phyloP scores from a whole-genome alignment of 371 early-diverging fungal genomes.

The Fennellomyces sp. region DNA sequence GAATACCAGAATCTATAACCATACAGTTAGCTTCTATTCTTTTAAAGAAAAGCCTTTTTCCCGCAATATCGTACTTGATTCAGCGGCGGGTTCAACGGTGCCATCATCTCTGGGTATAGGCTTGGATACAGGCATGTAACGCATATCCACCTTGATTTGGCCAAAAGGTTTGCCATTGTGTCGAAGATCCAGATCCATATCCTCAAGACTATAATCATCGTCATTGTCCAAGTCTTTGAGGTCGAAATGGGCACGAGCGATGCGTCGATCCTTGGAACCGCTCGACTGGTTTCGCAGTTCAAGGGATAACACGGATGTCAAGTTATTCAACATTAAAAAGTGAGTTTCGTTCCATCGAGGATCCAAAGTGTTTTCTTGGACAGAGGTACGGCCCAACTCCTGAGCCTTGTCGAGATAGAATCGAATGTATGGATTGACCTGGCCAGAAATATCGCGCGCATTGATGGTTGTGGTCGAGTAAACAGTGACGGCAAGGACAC shows the following conservation, averaged over 20 bases:
- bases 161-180: slow-evolving; percentile 57
- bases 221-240: slow-evolving; percentile 57
- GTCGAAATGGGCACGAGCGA: slow-evolving; percentile 55
- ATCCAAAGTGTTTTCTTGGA: slow-evolving; percentile 57
- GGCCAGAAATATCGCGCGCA: slow-evolving; percentile 76
- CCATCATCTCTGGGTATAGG: slow-evolving; percentile 49
- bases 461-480: slow-evolving; percentile 77
- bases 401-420: slow-evolving; percentile 78
- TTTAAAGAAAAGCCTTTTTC: neutral
- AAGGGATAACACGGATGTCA: slow-evolving; percentile 54
- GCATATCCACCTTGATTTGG: slow-evolving; percentile 58
- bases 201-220: slow-evolving; percentile 39
- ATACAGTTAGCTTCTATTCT: neutral
- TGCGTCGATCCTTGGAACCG: slow-evolving; percentile 36
- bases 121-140: slow-evolving; percentile 65
- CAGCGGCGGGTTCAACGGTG: slow-evolving; percentile 49
- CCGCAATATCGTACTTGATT: slow-evolving; percentile 60
- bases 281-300: slow-evolving; percentile 38
- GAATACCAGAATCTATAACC: slow-evolving; percentile 50
- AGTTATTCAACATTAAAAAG: slow-evolving; percentile 58
- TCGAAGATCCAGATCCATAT: slow-evolving; percentile 31
- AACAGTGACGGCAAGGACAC: slow-evolving; percentile 83
- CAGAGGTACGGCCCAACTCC: slow-evolving; percentile 68
- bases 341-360: slow-evolving; percentile 67
- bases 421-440: slow-evolving; percentile 82